phyloP scores from a whole-genome alignment of 2,329 filamentous ascomycete species.

The Hypoxylon sp. region DNA sequence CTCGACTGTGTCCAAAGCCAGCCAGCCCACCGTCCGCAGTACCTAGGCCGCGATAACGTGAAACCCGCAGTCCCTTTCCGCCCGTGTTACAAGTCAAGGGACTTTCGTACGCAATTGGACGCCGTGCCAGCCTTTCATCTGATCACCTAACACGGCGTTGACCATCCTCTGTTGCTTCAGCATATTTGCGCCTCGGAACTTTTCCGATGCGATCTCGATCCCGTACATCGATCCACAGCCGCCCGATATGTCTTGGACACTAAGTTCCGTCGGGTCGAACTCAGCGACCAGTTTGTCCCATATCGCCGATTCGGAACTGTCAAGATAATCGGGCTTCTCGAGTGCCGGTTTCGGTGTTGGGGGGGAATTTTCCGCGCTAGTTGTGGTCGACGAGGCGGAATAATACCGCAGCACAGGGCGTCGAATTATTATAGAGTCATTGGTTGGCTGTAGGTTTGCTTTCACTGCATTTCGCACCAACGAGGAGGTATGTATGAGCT shows the following conservation, averaged over 20 bases:
- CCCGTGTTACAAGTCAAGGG: slow-evolving; percentile 51
- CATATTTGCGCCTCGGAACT: slow-evolving; percentile 78
- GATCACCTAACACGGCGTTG: slow-evolving; percentile 79
- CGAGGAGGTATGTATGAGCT: slow-evolving; percentile 18
- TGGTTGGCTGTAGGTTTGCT: slow-evolving; percentile 6
- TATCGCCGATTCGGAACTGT: slow-evolving; percentile 71
- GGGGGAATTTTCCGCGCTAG: slow-evolving; percentile 45
- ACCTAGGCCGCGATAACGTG: neutral
- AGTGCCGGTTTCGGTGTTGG: slow-evolving; percentile 36
- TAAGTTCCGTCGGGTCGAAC: slow-evolving; percentile 66
- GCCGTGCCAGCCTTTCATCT: slow-evolving; percentile 87
- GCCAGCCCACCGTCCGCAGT: neutral
- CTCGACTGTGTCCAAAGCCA: neutral
- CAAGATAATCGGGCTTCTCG: slow-evolving; percentile 66
- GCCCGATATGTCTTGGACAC: slow-evolving; percentile 85
- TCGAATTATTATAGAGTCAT: slow-evolving; percentile 1
- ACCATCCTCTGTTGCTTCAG: slow-evolving; percentile 89
- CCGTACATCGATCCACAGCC: slow-evolving; percentile 92
- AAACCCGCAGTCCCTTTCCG: neutral
- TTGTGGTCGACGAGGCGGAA: slow-evolving; percentile 47
- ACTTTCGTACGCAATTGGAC: slow-evolving; percentile 82
- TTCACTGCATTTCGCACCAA: slow-evolving; percentile 22
- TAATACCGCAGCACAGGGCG: slow-evolving; percentile 38
- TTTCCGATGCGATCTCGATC: slow-evolving; percentile 80
- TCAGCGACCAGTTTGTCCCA: slow-evolving; percentile 67